A percentile compares a stretch with the other conserved stretches of the same genome.
Conservation (phyloP, 2,329 filamentous ascomycete species). For the Cucurbitaria berberidis region DNA sequence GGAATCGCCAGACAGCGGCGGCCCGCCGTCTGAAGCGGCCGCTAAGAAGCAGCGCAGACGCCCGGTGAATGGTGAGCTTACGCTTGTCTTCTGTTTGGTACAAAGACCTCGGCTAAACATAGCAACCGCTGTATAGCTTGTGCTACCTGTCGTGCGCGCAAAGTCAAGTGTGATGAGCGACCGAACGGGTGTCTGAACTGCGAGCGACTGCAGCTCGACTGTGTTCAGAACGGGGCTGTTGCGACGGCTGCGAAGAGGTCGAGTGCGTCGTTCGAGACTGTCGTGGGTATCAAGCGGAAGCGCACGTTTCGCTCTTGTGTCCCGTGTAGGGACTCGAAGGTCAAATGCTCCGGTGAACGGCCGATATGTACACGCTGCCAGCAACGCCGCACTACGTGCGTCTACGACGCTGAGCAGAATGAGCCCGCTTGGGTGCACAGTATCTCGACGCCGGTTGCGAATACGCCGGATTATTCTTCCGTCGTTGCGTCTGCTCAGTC, state of each 20-base stretch:
- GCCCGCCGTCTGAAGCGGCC: constrained; percentile 13
- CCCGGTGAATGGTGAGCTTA: constrained; percentile 28
- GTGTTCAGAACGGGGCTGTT: constrained; percentile 33
- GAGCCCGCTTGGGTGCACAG: constrained; percentile 43
- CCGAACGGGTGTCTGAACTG: constrained; percentile 41
- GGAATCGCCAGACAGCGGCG: constrained; percentile 17
- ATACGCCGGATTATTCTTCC: constrained; percentile 11
- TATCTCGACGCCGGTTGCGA: constrained; percentile 23
- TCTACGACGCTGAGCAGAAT: constrained; percentile 37
- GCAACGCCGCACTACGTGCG: constrained; percentile 31
- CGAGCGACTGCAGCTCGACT: constrained; percentile 36
- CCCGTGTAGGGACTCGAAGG: constrained; percentile 39
- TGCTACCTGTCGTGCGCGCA: constrained; percentile 25
- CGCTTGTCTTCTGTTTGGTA: constrained; percentile 1
- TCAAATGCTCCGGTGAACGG: constrained; percentile 42
- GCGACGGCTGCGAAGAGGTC: constrained; percentile 21
- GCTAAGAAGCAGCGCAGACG: constrained; percentile 33
- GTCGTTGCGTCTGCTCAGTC: constrained; percentile 18
- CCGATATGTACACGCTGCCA: constrained; percentile 38
- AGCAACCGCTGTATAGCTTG: constrained; percentile 16
- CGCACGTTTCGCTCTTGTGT: constrained; percentile 41
- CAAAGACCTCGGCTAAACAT: constrained; percentile 6
- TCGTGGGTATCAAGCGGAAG: constrained; percentile 40
- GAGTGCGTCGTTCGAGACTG: constrained; percentile 21
- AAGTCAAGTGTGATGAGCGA: constrained; percentile 43